phyloP scores from a whole-genome alignment of 2,329 filamentous ascomycete genomes.

The Fragosphaeria purpurea region DNA sequence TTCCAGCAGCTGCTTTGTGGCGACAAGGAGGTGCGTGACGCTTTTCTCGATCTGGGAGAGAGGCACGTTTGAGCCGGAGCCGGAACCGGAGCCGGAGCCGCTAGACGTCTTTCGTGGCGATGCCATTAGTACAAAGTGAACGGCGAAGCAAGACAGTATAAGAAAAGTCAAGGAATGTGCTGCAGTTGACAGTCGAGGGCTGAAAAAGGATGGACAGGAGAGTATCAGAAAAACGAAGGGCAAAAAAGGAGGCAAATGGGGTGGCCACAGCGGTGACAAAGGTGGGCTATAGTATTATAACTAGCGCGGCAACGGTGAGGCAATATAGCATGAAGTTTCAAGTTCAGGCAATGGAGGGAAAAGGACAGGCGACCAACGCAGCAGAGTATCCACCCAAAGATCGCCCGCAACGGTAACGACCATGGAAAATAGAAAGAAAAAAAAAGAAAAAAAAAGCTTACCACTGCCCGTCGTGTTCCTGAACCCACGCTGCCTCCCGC shows the following conservation, averaged over 20 bases:
- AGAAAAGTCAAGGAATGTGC: neutral
- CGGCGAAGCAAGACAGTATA: neutral
- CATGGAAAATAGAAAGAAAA: neutral
- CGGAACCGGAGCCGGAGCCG: slow-evolving; percentile 33
- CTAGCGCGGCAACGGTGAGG: slow-evolving; percentile 1
- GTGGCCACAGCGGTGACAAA: neutral
- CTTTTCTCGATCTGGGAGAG: slow-evolving; percentile 98
- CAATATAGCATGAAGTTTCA: slow-evolving; percentile 11
- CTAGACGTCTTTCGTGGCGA: slow-evolving; percentile 31
- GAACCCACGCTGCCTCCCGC: slow-evolving; percentile 22
- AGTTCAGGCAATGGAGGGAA: slow-evolving; percentile 4
- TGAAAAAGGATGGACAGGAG: no score
- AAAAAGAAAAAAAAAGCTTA: slow-evolving; percentile 30
- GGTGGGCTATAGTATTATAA: neutral
- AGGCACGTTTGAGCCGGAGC: slow-evolving; percentile 42
- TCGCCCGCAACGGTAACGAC: neutral
- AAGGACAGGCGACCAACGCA: neutral
- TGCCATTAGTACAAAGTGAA: slow-evolving; percentile 6
- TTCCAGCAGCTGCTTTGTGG: slow-evolving; percentile 94
- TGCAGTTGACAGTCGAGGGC: no score
- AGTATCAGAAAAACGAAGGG: neutral
- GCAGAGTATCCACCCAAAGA: neutral
- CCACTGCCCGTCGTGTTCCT: slow-evolving; percentile 45
- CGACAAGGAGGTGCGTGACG: slow-evolving; percentile 92
- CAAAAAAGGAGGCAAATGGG: slow-evolving; percentile 1